Evolutionary conservation across 331 rosid species (phyloP), one percentile per base, ranked within the genome.

Genomic region (Malus hybrid): DNA sequence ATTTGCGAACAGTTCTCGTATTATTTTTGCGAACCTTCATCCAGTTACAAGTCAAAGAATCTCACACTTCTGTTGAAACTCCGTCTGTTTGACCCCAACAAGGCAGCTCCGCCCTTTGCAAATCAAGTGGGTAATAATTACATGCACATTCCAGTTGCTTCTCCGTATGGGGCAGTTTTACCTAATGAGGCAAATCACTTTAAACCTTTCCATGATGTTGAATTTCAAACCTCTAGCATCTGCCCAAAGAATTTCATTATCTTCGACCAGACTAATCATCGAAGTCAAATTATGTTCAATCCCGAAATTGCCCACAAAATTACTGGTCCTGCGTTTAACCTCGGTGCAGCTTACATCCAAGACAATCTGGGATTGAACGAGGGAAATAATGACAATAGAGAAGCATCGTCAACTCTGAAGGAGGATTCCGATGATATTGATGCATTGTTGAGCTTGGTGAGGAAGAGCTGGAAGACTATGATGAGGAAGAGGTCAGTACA

Each of bases 241-340:
- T 93, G 96, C 89, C 97, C 98, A 0, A 88, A 81, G 91, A 93
- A 89, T 79, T 93, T 88, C 86, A 82, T 93, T 46, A 86, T 93
- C 76, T 91, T 91, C 20, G 97, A 93, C 78, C 93, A 93, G 79
- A 89, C 96, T 19, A 85, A 86, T 76, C 87, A 91, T 66, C 89
- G 83, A 60, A 91, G 96, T 86, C 88, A 87, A 83, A 80, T 93
- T 24, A 77, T 93, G 91, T 89, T 86, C 84, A 85, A 93, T 77
- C 98, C 98, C 59, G 89, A 86, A 19, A 82, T 86, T 73, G 85
- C 91, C 79, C 81, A 87, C 91, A 86, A 86, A 72, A 83, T 91
- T 32, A 62, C 79, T 76, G 81, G 80, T 52, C 90, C 91, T 69
- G 81, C 75, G 78, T 77, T 90, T 16, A 83, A 89, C 83, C 65